phyloP scores from a whole-genome alignment of 1,284 basidiomycete genomes.

The Pyrrhoderma lamaoense region DNA sequence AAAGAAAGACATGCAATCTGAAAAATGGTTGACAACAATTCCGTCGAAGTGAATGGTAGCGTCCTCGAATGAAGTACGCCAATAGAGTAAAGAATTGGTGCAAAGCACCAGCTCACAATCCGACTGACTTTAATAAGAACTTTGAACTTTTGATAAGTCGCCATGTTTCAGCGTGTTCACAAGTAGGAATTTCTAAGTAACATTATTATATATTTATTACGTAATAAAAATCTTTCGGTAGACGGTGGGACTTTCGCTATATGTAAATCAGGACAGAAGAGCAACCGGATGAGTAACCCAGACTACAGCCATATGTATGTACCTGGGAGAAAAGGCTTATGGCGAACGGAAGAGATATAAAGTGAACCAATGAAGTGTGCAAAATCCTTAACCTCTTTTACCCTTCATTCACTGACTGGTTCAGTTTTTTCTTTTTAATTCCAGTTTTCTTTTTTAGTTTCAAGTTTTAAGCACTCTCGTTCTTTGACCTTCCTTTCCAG shows the following conservation, averaged over 20 bases:
- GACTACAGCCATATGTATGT: neutral
- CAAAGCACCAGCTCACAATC: conserved; percentile 24
- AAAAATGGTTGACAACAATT: conserved; percentile 11
- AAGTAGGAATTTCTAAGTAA: no score
- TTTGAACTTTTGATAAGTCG: neutral
- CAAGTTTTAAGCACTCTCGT: neutral
- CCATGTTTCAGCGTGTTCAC: neutral
- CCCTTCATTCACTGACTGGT: conserved; percentile 14
- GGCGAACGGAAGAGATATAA: neutral
- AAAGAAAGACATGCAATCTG: conserved; percentile 21
- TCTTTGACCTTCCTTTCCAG: neutral
- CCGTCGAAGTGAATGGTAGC: conserved; percentile 17
- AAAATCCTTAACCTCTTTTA: neutral
- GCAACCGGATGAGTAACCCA: neutral
- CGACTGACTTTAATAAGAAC: conserved; percentile 18
- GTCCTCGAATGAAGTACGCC: conserved; percentile 22
- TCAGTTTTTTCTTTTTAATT: conserved; percentile 9
- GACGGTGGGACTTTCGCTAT: no score
- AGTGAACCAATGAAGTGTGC: neutral
- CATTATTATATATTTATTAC: no score
- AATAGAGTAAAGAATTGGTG: conserved; percentile 24
- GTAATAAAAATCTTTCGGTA: no score
- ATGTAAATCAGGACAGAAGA: conserved; percentile 1
- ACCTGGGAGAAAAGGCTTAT: neutral
- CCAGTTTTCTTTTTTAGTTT: neutral